Evolutionary conservation across 2,329 filamentous ascomycete species (phyloP), one percentile per base, ranked within the genome.

Genomic region (Xylariaceae sp.): DNA sequence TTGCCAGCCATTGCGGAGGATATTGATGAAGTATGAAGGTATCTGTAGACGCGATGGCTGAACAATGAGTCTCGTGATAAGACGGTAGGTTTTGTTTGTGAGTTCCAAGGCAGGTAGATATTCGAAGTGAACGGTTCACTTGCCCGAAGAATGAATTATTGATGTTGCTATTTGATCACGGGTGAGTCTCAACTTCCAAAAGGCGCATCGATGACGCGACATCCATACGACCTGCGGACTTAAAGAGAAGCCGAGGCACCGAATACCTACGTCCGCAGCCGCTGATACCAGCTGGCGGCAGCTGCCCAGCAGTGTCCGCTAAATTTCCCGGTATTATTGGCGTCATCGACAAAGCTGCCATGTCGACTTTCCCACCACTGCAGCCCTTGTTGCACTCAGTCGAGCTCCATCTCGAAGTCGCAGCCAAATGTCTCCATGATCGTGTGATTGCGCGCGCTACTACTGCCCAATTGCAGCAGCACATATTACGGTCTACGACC

Each of bases 1-100:
- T 83, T 88, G 64, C 80, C 82, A 62, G 80, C 73, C 83, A 86
- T 86, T 63, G 59, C 74, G 59, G 55, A 52, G 39, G 30, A 34
- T 37, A 18, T 17, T 5, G 18, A 51, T 53, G 49, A 17, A 2
- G 6, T 45, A 13, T 42, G 37, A 42, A 42, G 8, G 11, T 42
- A 10, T 42, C 11, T 42, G 11, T 11, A 3, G 37, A 30, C 23
- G 23, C 23, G 23, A 30, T 30, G 23, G 23, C 23, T 30, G 23
- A 30, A 30, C 23, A 5, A 30, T 30, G 23, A 30, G 23, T 30
- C 23, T 30, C 5, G 23, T 5, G 4, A 30, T 30, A 5, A 4
- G 3, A 30, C 23, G 5, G 4, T 1, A 5, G 23, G 23, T 5
- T 5, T 30, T 30, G 23, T 30, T 5, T 30, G 5, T 30, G 23